Base-by-base conservation (phyloP, 768 basidiomycete species). In the Hygrocybe coccinea region DNA sequence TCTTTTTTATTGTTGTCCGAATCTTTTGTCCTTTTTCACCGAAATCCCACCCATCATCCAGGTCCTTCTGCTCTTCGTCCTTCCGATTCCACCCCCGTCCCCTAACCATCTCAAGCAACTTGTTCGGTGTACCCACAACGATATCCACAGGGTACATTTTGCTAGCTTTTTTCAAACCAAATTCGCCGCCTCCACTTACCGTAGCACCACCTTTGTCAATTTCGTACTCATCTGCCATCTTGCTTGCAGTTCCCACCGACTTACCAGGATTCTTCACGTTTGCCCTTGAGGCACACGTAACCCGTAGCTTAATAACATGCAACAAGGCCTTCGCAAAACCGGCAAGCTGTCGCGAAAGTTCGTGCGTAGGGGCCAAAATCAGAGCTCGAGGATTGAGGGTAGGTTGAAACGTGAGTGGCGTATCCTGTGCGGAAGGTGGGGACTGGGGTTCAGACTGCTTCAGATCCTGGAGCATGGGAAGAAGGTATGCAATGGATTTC, bases 401-500 rank as follows among this genome's bases (percentile, higher is more conserved):
- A 11, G 22, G 9, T 34, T 51, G 8, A 34, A 24, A 15, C 17
- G 36, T 2, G 52, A 39, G n/a, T 50, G 34, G 46, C 3, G n/a
- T 24, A n/a, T 39, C 21, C 5, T 52, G 9, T 19, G 24, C 19
- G 46, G 38, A 53, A 44, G 15, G 56, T 11, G 73, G 22, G 46
- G 38, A 53, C 46, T 17, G 56, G 12, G 73, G 53, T 65, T 95
- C 91, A 2, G 79, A 74, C 47, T 72, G 65, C 67, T 95, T 95
- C 65, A 95, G 74, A 59, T 79, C 73, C 60, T 95, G 88, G 1
- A 95, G 76, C 52, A 95, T 69, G 0, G 93, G 93, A 5, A 95
- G 78, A 41, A 95, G 79, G 68, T 94, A 95, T 1, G 94, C 93
- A 25, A 95, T 80, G 2, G 89, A 92, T 72, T 95, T 95, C 1